Conservation (phyloP, 805 yeast species). For the Candida ovalis region DNA sequence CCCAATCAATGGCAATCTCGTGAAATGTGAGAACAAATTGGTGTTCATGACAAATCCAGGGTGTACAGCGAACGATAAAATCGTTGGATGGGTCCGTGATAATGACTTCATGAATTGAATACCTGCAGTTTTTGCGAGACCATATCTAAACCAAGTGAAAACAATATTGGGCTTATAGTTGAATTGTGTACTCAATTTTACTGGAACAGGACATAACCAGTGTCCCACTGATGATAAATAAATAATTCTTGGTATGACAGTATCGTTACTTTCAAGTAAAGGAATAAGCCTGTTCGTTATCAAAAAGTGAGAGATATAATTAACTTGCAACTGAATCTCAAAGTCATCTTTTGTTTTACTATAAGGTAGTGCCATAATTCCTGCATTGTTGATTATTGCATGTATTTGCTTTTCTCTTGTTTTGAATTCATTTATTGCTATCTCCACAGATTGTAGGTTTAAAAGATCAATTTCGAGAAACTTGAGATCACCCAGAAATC, state of each 20-base stretch:
- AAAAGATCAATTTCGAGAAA: slow-evolving; percentile 55
- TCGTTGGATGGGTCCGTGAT: slow-evolving; percentile 61
- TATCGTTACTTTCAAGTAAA: slow-evolving; percentile 37
- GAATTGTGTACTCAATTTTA: slow-evolving; percentile 45
- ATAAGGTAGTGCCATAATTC: slow-evolving; percentile 74
- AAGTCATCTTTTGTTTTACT: slow-evolving; percentile 56
- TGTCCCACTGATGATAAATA: slow-evolving; percentile 68
- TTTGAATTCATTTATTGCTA: slow-evolving; percentile 45
- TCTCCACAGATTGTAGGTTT: slow-evolving; percentile 41
- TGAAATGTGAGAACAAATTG: slow-evolving; percentile 70
- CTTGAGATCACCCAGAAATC: slow-evolving; percentile 47
- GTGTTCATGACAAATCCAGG: slow-evolving; percentile 89
- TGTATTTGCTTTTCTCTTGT: slow-evolving; percentile 49
- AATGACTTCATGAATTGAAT: slow-evolving; percentile 68
- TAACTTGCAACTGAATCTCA: slow-evolving; percentile 78
- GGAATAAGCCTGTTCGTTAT: slow-evolving; percentile 60
- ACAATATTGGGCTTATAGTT: slow-evolving; percentile 60
- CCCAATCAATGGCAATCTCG: slow-evolving; percentile 75
- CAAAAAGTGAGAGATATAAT: slow-evolving; percentile 71
- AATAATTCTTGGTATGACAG: slow-evolving; percentile 48
- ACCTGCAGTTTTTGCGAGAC: slow-evolving; percentile 71
- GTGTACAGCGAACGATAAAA: slow-evolving; percentile 64
- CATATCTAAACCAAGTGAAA: slow-evolving; percentile 77
- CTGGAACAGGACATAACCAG: slow-evolving; percentile 44
- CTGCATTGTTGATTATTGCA: slow-evolving; percentile 72